Conservation (phyloP, 2,329 filamentous ascomycete species). For the Mycosphaerella sp. region DNA sequence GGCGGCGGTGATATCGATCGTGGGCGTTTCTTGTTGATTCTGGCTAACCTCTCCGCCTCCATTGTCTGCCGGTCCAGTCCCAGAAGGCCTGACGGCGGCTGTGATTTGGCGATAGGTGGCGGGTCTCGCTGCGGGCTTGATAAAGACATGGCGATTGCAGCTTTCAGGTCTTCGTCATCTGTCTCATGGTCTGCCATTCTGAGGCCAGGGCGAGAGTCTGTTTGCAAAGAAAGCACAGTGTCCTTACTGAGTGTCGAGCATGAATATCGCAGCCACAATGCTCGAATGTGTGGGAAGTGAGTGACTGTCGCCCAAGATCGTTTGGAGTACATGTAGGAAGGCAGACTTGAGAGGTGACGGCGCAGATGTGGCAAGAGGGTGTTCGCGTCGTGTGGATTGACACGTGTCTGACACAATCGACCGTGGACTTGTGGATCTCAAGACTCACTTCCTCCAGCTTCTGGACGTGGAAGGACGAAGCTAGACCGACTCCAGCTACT, state of each 20-base stretch:
- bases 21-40: slow-evolving; percentile 58
- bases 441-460: too few relatives aligned
- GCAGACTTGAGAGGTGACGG: too few relatives aligned
- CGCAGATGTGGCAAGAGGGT: too few relatives aligned
- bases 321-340: too few relatives aligned
- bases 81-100: slow-evolving; percentile 32
- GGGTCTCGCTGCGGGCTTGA: slow-evolving; percentile 5
- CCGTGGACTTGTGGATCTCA: too few relatives aligned
- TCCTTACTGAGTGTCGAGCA: slow-evolving; percentile 1
- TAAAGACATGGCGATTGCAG: slow-evolving; percentile 48
- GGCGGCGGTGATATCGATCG: slow-evolving; percentile 38
- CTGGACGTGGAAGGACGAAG: too few relatives aligned
- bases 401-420: too few relatives aligned
- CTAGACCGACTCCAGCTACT: too few relatives aligned
- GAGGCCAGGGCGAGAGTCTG: neutral
- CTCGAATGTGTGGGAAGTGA: neutral
- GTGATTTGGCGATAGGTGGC: neutral
- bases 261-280: neutral
- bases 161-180: slow-evolving; percentile 55
- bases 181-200: slow-evolving; percentile 30
- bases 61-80: slow-evolving; percentile 71
- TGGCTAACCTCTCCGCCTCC: slow-evolving; percentile 74
- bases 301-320: too few relatives aligned
- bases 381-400: too few relatives aligned
- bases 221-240: neutral